A percentile compares a stretch with the other conserved stretches of the same genome.
These are phyloP conservation scores for Vaccinium vitisidaea DNA, from an alignment of 148 eudicot genomes.

Conservation along the genomic window DNA sequence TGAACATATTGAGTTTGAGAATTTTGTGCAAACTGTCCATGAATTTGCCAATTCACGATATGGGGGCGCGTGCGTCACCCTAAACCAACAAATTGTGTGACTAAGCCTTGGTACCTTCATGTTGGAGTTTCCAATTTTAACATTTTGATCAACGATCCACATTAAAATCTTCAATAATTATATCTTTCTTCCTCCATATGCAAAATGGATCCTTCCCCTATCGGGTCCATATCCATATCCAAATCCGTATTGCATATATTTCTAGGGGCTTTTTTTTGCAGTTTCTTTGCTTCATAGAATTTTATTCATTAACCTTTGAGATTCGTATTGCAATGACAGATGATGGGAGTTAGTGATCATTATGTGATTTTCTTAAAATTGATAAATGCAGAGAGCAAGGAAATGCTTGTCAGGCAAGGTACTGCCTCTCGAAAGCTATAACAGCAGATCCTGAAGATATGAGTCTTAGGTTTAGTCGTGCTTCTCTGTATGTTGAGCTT, in stretches of 20 bases:
- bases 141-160: too few relatives aligned
- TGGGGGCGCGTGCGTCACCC: too few relatives aligned
- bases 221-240: neutral
- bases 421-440: constrained; percentile 80
- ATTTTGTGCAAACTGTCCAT: too few relatives aligned
- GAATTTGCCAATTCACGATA: too few relatives aligned
- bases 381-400: constrained; percentile 66
- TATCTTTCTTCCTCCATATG: neutral
- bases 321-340: neutral
- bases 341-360: neutral
- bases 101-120: too few relatives aligned
- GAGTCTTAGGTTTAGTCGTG: constrained; percentile 53
- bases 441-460: constrained; percentile 74
- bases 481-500: constrained; percentile 61
- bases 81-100: too few relatives aligned
- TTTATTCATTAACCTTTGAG: neutral
- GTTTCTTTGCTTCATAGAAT: neutral
- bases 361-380: neutral
- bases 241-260: neutral
- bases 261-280: neutral
- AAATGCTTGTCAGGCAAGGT: constrained; percentile 60
- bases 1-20: too few relatives aligned
- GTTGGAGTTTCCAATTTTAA: too few relatives aligned
- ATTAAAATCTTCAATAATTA: too few relatives aligned
- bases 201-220: neutral